Evolutionary conservation across 2,329 filamentous ascomycete species (phyloP), one percentile per base, ranked within the genome.

Genomic region (Juglanconis oblonga): DNA sequence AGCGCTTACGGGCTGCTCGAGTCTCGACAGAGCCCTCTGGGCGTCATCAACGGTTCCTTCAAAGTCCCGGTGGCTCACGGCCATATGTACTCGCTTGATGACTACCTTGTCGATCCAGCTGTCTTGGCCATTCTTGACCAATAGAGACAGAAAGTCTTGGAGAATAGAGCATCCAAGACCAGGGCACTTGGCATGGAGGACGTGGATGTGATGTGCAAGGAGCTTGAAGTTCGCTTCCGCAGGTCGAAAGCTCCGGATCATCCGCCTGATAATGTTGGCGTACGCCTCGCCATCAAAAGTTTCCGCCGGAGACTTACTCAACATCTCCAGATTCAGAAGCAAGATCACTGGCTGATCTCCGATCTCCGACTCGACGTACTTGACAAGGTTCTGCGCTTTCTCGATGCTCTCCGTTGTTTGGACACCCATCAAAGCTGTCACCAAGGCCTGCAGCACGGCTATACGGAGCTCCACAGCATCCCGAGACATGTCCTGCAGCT

Each of bases 61-160:
- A 13, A 64, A 64, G 77, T 76, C 64, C 67, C 74, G 57, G 65
- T 76, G 78, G 56, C 76, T 77, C 0, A 83, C 85, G 5, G 80
- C 76, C 69, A 92, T 84, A 81, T 87, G 89, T 5, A 92, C 75
- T 3, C 89, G 82, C 5, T 85, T 86, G 17, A 96, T 78, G 10
- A 92, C 71, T 0, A 83, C 79, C 66, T 85, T 89, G 62, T 93
- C 90, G 36, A 91, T 77, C 86, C 87, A 91, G 3, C 78, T 76
- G 1, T 73, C 64, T 4, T 81, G 80, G 3, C 76, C 77, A 56
- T 33, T 66, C 57, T 32, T 78, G 73, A 60, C 75, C 66, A 62
- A 85, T 65, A 79, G 72, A 11, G 76, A 71, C 6, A 96, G 77
- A 36, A 96, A 79, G 8, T 87, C 79, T 54, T 89, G 85, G 3